Base-by-base conservation (phyloP, 1,139 yeast species). In the Saccharomyces pastorianus region DNA sequence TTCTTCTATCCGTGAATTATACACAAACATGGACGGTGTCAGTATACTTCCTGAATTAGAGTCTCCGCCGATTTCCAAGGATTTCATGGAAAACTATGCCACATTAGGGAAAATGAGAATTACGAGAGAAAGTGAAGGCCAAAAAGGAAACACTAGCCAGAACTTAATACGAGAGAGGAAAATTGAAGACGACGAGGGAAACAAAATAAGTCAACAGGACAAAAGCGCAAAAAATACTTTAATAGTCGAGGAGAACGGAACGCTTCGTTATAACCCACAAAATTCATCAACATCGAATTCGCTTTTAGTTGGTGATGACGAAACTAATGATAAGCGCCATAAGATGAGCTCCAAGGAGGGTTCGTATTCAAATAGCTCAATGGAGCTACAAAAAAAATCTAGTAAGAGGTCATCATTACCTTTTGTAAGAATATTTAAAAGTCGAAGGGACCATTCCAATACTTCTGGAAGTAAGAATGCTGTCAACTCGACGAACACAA, bases 61-160 rank as follows among this genome's bases (percentile, higher is more conserved):
- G 42, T 69, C 73, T 0, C 72, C 72, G 3, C 70, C 71, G 0
- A 64, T 68, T 3, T 58, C 67, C 1, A 62, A 58, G 27, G 59
- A 61, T 49, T 63, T 57, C 32, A 58, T 67, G 63, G 66, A 62
- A 4, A 55, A 54, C 27, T 59, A 60, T 29, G 48, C 52, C 7
- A 29, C 57, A 6, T 46, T 51, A 3, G 53, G 51, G 31, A 53
- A 56, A 32, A 42, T 56, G 20, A 50, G 60, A 23, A 38, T 38
- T 9, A 17, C 49, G 50, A 55, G 53, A 32, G 59, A 55, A 27
- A 54, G 42, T 34, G 49, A 48, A 6, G 51, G 47, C 11, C 53
- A 53, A 34, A 14, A 29, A 7, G 28, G 50, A 9, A 48, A 13
- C 8, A 48, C 48, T 48, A 4, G 2, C 26, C 23, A 29, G 49